These are phyloP conservation scores for Penicillium aurantiogriseum DNA, from an alignment of 2,329 filamentous ascomycete species.

Conservation along the genomic window DNA sequence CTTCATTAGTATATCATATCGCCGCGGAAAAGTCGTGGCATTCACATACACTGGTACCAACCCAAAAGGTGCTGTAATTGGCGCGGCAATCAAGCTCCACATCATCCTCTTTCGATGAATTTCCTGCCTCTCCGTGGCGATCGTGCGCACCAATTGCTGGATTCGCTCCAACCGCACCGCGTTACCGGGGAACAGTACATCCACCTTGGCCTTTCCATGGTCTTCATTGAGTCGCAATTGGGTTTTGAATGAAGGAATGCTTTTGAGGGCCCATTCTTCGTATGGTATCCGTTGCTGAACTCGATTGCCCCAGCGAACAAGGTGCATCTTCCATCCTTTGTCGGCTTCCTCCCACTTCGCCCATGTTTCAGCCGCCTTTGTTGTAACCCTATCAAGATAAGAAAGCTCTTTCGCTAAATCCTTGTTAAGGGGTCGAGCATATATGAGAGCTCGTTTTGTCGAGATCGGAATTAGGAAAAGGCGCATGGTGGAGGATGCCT, in stretches of 20 bases:
- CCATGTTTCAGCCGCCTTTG: constrained; percentile 75
- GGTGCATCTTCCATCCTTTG: constrained; percentile 79
- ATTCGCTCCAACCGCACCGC: constrained; percentile 66
- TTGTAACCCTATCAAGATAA: constrained; percentile 64
- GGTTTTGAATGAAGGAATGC: constrained; percentile 76
- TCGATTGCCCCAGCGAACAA: constrained; percentile 83
- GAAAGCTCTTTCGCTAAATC: constrained; percentile 55
- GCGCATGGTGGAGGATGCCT: constrained; percentile 62
- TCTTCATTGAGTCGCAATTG: constrained; percentile 64
- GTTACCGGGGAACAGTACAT: constrained; percentile 66
- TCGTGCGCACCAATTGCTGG: constrained; percentile 60
- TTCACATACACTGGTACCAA: constrained; percentile 75
- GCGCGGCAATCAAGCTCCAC: constrained; percentile 80
- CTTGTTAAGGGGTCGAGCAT: constrained; percentile 73
- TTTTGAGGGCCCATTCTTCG: constrained; percentile 97
- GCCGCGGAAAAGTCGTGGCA: neutral
- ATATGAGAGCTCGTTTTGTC: constrained; percentile 84
- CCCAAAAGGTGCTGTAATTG: constrained; percentile 77
- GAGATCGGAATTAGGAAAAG: constrained; percentile 92
- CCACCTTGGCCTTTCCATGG: constrained; percentile 66
- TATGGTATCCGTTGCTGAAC: constrained; percentile 85
- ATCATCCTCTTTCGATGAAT: constrained; percentile 74
- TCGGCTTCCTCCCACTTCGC: constrained; percentile 82
- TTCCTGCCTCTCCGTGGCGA: constrained; percentile 77
- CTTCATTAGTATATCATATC: constrained; percentile 7